Evolutionary conservation across 2,329 filamentous ascomycete species (phyloP).

Genomic region (Cordyceps militaris): DNA sequence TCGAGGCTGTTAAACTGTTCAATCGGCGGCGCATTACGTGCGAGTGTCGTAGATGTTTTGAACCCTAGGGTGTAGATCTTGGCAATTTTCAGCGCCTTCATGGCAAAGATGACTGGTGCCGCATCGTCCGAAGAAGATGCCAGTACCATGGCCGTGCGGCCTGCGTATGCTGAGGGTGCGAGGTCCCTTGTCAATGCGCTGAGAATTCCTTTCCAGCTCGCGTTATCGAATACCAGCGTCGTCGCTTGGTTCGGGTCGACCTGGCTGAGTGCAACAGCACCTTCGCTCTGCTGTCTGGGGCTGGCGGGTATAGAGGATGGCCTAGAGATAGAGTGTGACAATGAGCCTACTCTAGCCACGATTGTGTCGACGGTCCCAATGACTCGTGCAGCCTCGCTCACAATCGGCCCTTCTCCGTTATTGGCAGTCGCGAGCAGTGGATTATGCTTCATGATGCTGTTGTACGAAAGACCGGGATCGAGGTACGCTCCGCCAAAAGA

Average conservation of each 20-base stretch:
- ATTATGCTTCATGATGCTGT: conserved; percentile 52
- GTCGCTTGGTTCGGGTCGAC: conserved; percentile 38
- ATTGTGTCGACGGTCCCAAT: conserved; percentile 82
- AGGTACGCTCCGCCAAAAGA: conserved; percentile 79
- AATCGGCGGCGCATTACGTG: conserved; percentile 56
- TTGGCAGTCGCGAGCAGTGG: conserved; percentile 45
- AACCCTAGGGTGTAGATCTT: conserved; percentile 84
- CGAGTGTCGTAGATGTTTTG: conserved; percentile 54
- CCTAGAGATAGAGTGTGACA: conserved; percentile 36
- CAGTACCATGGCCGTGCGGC: conserved; percentile 67
- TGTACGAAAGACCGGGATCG: conserved; percentile 60
- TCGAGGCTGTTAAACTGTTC: conserved; percentile 76
- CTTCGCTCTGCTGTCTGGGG: conserved; percentile 31
- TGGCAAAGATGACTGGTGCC: conserved; percentile 69
- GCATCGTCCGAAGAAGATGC: conserved; percentile 69
- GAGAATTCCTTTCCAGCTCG: conserved; percentile 78
- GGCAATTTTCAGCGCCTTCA: conserved; percentile 67
- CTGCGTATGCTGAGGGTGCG: conserved; percentile 73
- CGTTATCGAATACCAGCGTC: conserved; percentile 69
- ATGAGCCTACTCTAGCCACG: conserved; percentile 43
- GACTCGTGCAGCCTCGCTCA: conserved; percentile 69
- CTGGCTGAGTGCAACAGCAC: conserved; percentile 22
- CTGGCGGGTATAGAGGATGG: conserved; percentile 43
- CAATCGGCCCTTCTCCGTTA: conserved; percentile 43
- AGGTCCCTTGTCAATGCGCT: conserved; percentile 75